Conservation (phyloP, 306 rosid species). For the Castanopsis chinensis region DNA sequence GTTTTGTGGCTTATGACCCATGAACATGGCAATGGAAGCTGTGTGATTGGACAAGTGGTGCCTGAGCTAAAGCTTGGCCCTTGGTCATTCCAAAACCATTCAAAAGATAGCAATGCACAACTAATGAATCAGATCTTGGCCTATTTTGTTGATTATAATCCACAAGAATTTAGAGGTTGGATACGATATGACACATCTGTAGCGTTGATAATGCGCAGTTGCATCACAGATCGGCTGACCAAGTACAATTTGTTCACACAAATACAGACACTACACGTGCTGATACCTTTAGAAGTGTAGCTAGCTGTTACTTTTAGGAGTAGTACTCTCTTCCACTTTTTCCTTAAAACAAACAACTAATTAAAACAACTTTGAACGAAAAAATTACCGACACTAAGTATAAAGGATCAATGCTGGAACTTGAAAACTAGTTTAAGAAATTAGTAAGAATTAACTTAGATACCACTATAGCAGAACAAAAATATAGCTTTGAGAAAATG, state of each 20-base stretch:
- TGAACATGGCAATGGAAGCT: constrained; percentile 16
- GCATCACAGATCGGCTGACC: constrained; percentile 18
- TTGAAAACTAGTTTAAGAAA: not conserved
- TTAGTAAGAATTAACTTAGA: not conserved
- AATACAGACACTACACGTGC: too few relatives aligned
- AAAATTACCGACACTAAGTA: constrained; percentile 36
- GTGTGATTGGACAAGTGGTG: constrained; percentile 25
- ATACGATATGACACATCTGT: constrained; percentile 15
- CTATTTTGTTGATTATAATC: not conserved
- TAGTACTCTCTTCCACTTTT: not conserved
- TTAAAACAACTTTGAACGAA: not conserved
- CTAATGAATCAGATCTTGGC: constrained; percentile 19
- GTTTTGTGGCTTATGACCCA: constrained; percentile 44
- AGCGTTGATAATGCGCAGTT: not conserved
- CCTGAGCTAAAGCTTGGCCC: constrained; percentile 33
- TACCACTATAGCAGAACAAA: not conserved
- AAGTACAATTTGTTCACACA: too few relatives aligned
- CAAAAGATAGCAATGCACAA: constrained; percentile 37
- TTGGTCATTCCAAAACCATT: constrained; percentile 20
- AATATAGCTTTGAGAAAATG: not conserved
- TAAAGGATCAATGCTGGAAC: constrained; percentile 1
- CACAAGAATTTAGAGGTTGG: constrained; percentile 3
- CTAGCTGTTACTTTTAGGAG: constrained; percentile 1
- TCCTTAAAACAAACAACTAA: constrained; percentile 3
- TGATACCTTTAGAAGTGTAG: too few relatives aligned